These are phyloP conservation scores for Megacollybia marginata DNA, from an alignment of 768 basidiomycete genomes.

Conservation along the genomic window DNA sequence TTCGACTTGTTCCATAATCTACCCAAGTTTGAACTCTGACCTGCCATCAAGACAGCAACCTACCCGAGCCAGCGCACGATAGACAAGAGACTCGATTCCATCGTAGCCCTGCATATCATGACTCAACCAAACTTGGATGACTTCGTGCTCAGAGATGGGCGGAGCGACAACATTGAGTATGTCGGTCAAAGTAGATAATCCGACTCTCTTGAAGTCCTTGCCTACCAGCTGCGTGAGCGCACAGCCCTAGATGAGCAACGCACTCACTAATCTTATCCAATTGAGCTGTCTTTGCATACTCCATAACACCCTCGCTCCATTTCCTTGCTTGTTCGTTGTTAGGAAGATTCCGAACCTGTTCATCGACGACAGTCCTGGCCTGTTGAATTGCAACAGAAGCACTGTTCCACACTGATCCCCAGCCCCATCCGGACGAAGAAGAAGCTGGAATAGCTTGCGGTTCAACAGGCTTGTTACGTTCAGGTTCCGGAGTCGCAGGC, in stretches of 20 bases:
- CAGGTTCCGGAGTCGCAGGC: slow-evolving; percentile 15
- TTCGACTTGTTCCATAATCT: slow-evolving; percentile 94
- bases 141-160: slow-evolving; percentile 97
- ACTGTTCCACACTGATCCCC: slow-evolving; percentile 85
- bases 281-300: slow-evolving; percentile 84
- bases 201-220: slow-evolving; percentile 83
- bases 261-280: slow-evolving; percentile 80
- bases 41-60: slow-evolving; percentile 3
- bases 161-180: slow-evolving; percentile 96
- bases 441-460: slow-evolving; percentile 6
- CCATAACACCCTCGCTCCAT: slow-evolving; percentile 80
- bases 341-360: slow-evolving; percentile 83
- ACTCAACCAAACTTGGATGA: slow-evolving; percentile 91
- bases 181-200: slow-evolving; percentile 83
- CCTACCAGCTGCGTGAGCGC: slow-evolving; percentile 37
- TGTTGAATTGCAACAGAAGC: slow-evolving; percentile 85
- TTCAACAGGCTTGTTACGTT: slow-evolving; percentile 13
- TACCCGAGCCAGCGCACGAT: slow-evolving; percentile 77
- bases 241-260: not conserved
- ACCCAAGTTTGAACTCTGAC: slow-evolving; percentile 1
- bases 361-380: slow-evolving; percentile 83
- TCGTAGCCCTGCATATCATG: slow-evolving; percentile 98
- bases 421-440: slow-evolving; percentile 52
- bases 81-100: slow-evolving; percentile 90
- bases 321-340: slow-evolving; percentile 84